Evolutionary conservation across 1,284 basidiomycete genomes (phyloP).

Genomic region (Phylloboletellus chloephorus): DNA sequence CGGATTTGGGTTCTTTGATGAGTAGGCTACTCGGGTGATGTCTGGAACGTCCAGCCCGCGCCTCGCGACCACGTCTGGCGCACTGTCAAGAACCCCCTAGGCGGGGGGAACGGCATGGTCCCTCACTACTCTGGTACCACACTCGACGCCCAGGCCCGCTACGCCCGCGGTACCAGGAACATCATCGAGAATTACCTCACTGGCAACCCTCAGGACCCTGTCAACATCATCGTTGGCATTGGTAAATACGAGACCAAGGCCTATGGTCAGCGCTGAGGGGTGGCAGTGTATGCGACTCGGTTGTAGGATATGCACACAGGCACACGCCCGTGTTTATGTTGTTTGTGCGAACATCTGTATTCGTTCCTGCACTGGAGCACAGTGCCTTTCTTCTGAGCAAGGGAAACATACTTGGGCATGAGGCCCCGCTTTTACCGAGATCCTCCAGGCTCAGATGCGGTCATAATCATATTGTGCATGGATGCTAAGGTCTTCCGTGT

Average conservation of each 20-base stretch:
- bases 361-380: too few species aligned
- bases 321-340: background rate
- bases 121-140: slow-evolving; percentile 88
- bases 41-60: slow-evolving; percentile 80
- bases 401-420: too few species aligned
- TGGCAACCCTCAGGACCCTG: slow-evolving; percentile 64
- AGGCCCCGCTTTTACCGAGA: too few species aligned
- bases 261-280: slow-evolving; percentile 42
- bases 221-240: slow-evolving; percentile 76
- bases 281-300: background rate
- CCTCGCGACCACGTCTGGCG: slow-evolving; percentile 86
- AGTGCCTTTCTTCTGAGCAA: too few species aligned
- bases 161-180: slow-evolving; percentile 74
- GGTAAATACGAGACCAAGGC: slow-evolving; percentile 62
- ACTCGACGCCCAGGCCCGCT: slow-evolving; percentile 87
- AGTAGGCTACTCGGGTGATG: slow-evolving; percentile 58
- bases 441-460: too few species aligned
- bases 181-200: slow-evolving; percentile 80
- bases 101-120: slow-evolving; percentile 83
- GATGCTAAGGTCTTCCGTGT: too few species aligned
- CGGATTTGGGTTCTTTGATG: background rate
- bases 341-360: too few species aligned
- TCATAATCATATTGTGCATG: too few species aligned
- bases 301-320: slow-evolving; percentile 4
- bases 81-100: slow-evolving; percentile 73